phyloP scores from a whole-genome alignment of 2,329 filamentous ascomycete genomes.

The Xylaria arbuscula region DNA sequence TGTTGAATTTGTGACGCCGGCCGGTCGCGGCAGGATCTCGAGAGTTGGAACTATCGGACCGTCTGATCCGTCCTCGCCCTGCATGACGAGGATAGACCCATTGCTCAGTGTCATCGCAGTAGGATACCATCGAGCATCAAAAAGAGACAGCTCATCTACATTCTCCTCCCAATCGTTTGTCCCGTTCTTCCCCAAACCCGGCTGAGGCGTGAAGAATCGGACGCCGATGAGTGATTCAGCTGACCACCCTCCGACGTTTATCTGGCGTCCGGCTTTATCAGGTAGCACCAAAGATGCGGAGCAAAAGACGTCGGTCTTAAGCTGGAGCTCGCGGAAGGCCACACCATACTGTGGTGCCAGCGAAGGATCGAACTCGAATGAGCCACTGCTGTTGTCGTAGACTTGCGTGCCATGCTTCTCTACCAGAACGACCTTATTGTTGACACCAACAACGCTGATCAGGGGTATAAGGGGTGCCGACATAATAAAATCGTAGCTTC shows the following conservation, averaged over 20 bases:
- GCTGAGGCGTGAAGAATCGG: conserved; percentile 67
- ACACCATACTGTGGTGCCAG: conserved; percentile 56
- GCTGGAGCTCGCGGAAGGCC: conserved; percentile 65
- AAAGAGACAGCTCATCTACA: conserved; percentile 57
- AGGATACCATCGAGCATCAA: conserved; percentile 66
- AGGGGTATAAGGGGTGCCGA: conserved; percentile 65
- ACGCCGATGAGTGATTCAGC: conserved; percentile 64
- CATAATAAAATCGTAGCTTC: conserved; percentile 64
- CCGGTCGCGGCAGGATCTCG: conserved; percentile 63
- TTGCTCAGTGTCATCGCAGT: conserved; percentile 65
- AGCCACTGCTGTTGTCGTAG: conserved; percentile 66
- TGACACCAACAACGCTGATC: conserved; percentile 62
- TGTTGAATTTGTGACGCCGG: conserved; percentile 52
- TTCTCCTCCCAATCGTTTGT: conserved; percentile 68
- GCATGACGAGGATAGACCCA: conserved; percentile 66
- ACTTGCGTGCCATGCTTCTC: conserved; percentile 67
- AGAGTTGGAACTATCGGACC: conserved; percentile 62
- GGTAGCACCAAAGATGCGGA: conserved; percentile 67
- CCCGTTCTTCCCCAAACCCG: conserved; percentile 58
- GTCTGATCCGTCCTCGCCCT: conserved; percentile 65
- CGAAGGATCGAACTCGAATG: conserved; percentile 67
- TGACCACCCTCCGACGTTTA: conserved; percentile 69
- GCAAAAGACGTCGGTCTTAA: conserved; percentile 69
- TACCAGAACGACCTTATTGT: conserved; percentile 65
- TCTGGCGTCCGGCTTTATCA: conserved; percentile 66